Evolutionary conservation across 202 grass and related monocot species (phyloP).

Genomic region (Carex sylvatica): DNA sequence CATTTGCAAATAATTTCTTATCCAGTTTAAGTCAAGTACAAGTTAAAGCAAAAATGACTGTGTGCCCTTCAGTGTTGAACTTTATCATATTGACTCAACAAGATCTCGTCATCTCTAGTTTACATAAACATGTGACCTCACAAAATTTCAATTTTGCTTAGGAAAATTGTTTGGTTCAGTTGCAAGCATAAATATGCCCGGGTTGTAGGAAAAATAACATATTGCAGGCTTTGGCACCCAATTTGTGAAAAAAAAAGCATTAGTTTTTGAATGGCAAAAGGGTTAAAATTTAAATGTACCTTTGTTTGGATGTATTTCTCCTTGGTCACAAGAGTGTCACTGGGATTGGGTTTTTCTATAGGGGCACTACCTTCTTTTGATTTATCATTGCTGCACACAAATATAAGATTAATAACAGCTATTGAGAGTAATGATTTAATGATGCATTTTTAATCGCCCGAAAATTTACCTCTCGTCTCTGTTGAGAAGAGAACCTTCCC

Average conservation of each 20-base stretch:
- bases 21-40: neutral
- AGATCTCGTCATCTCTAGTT: neutral
- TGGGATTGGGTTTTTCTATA: slow-evolving; percentile 80
- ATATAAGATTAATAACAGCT: neutral
- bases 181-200: neutral
- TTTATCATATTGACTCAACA: neutral
- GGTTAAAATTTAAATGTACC: slow-evolving; percentile 40
- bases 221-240: neutral
- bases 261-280: neutral
- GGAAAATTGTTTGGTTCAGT: neutral
- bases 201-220: neutral
- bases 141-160: neutral
- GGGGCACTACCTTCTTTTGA: slow-evolving; percentile 46
- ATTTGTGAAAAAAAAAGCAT: neutral
- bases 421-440: slow-evolving; percentile 25
- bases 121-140: neutral
- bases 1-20: neutral
- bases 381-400: slow-evolving; percentile 51
- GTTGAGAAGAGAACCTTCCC: slow-evolving; percentile 83
- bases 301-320: slow-evolving; percentile 94
- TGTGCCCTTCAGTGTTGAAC: neutral
- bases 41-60: neutral
- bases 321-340: slow-evolving; percentile 77
- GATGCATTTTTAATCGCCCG: neutral
- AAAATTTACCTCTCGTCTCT: slow-evolving; percentile 56